Evolutionary conservation across 1,284 basidiomycete genomes (phyloP), one percentile per base, ranked within the genome.

Genomic region (Trichosporon asahii): DNA sequence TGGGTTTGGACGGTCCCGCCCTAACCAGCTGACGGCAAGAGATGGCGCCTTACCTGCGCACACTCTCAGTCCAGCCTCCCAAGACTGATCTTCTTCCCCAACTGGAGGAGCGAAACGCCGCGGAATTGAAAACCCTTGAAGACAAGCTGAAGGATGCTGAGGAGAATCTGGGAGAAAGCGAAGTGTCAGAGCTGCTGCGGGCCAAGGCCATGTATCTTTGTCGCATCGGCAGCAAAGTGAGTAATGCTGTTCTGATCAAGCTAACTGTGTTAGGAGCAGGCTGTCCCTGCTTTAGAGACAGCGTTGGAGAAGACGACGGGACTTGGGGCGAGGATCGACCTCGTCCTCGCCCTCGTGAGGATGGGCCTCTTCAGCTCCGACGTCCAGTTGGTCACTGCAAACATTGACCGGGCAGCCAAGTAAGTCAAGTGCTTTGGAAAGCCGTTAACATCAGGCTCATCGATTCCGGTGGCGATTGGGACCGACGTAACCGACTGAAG

Each of bases 401-500:
- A 92, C 77, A 89, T 98, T 66, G 85, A 89, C 14, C 90, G 91
- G 76, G 95, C 96, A 0, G 91, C 94, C 77, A 88, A 90, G 92
- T 94, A 73, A 72, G 89, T 86, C 27, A 7, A 8, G 5, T 44
- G n/a, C 64, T 9, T 68, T 31, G 55, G 37, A 46, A 11, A 3
- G 12, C 37, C 6, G 1, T 60, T 68, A n/a, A 71, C 29, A 27
- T 4, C 78, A 95, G 93, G 72, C 85, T 98, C 40, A 92, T 98
- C 66, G 95, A 98, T 77, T 89, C 95, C 80, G 96, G 97, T 1
- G 96, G 97, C 63, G 96, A 99, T 83, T 99, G 96, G 96, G 96
- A 99, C 83, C 87, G 97, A 68, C 88, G 95, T 35, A 99, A 98
- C 82, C 88, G 95, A 61, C 89, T 98, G 75, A 99, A 98, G 83